Base-by-base conservation (phyloP, 495 filamentous ascomycete genomes). In the Astrothelium macrocarpum region DNA sequence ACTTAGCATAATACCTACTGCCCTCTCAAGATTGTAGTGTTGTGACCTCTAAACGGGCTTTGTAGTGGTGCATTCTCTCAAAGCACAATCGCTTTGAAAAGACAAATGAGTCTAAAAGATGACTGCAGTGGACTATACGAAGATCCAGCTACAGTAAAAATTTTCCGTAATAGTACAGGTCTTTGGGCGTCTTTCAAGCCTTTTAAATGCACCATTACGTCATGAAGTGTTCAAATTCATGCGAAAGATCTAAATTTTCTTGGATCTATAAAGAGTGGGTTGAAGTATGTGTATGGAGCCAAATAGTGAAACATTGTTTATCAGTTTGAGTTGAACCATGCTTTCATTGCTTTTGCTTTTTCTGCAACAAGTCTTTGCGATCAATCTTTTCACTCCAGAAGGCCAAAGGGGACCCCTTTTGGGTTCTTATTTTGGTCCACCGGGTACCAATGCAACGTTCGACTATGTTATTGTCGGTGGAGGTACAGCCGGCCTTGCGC, bases 391-490 rank as follows among this genome's bases (percentile, higher is more conserved):
- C 25, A 56, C 25, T 29, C 20, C 49, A 20, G 49, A 56, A n/a
- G 49, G 49, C 25, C 49, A 56, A 29, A 56, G 25, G 20, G 59
- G 59, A 0, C 32, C 59, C 36, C 32, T 69, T 26, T 25, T 69
- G 10, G 67, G 67, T 23, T 53, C 62, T 32, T 67, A 60, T 42
- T 69, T 69, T 45, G 65, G 65, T 28, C 61, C 59, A n/a, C 67
- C 67, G 1, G 45, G 34, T 32, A 32, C 53, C 9, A 42, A 60
- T 62, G 58, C 61, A 16, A 68, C 68, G 32, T 70, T 63, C 59
- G 64, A 68, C 59, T 66, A 68, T 53, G 53, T 68, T 10, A 62
- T 68, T 31, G 62, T 71, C 14, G 67, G 66, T n/a, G 67, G 68
- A 26, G 67, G 68, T n/a, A 66, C 64, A 11, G 64, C 67, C 5